These are phyloP conservation scores for Nitzschia putrida DNA, from an alignment of 108 stramenopile species.

Conservation along the genomic window DNA sequence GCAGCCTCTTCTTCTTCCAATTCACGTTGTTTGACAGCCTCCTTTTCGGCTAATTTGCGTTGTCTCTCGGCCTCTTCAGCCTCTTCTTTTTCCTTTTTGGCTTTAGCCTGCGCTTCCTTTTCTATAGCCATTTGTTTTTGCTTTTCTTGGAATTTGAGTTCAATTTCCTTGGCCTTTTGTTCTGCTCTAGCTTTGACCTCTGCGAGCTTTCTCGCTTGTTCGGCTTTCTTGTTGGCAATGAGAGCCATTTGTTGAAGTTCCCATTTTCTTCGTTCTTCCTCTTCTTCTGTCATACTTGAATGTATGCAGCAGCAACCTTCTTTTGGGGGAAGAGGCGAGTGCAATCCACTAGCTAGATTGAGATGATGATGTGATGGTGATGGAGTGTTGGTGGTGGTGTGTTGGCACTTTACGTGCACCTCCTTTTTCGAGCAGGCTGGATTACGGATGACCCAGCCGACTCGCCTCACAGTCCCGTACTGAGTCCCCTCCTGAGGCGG, in stretches of 20 bases:
- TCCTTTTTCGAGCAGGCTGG: no score
- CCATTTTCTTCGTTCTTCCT: neutral
- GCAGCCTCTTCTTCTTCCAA: slow-evolving; percentile 8
- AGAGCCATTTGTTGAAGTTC: slow-evolving; percentile 14
- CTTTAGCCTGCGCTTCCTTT: slow-evolving; percentile 6
- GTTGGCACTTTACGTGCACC: no score
- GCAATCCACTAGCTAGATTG: no score
- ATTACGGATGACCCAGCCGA: no score
- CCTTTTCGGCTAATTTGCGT: neutral
- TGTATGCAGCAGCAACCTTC: no score
- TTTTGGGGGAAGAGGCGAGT: no score
- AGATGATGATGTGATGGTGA: no score
- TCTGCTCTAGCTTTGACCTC: slow-evolving; percentile 18
- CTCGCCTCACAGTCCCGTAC: no score
- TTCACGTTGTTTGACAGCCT: neutral
- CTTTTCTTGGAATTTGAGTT: slow-evolving; percentile 12
- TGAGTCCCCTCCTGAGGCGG: no score
- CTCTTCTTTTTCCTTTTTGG: slow-evolving; percentile 3
- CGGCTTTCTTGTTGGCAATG: slow-evolving; percentile 16
- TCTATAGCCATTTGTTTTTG: slow-evolving; percentile 1
- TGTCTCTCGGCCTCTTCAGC: slow-evolving; percentile 5
- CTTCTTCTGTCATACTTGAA: neutral
- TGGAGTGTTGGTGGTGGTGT: no score
- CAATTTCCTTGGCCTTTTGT: slow-evolving; percentile 8
- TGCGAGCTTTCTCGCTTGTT: slow-evolving; percentile 9